Percentiles rank a stretch among this genome's conserved stretches.
Conservation (phyloP, 768 basidiomycete genomes). For the Hysterangium stoloniferum region DNA sequence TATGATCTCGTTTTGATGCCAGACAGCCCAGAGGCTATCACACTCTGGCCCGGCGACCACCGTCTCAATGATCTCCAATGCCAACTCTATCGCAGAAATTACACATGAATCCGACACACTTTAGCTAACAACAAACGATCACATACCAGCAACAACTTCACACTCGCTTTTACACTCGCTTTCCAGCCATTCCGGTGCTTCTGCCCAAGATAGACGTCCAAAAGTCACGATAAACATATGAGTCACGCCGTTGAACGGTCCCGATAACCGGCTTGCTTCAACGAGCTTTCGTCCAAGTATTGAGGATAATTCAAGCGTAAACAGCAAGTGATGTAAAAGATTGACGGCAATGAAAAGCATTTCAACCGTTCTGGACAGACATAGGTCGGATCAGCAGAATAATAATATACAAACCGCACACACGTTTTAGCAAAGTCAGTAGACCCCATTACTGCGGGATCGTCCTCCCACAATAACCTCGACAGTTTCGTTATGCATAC, state of each 20-base stretch:
- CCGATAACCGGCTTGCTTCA: slow-evolving; percentile 34
- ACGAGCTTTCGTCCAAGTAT: slow-evolving; percentile 55
- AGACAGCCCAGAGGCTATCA: slow-evolving; percentile 58
- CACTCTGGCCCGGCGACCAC: slow-evolving; percentile 68
- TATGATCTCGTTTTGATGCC: slow-evolving; percentile 39
- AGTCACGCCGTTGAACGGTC: slow-evolving; percentile 51
- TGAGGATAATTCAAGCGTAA: slow-evolving; percentile 36
- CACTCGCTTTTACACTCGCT: slow-evolving; percentile 32
- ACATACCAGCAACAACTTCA: slow-evolving; percentile 41
- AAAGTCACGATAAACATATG: slow-evolving; percentile 74
- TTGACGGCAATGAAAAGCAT: slow-evolving; percentile 45
- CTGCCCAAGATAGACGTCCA: slow-evolving; percentile 66
- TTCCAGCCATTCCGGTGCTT: slow-evolving; percentile 53
- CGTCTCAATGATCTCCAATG: slow-evolving; percentile 52
- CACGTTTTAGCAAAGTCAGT: slow-evolving; percentile 31
- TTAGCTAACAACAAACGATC: background rate
- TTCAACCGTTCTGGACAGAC: slow-evolving; percentile 38
- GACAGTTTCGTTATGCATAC: slow-evolving; percentile 45
- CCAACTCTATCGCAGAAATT: slow-evolving; percentile 36
- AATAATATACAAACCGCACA: slow-evolving; percentile 14
- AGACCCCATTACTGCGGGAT: slow-evolving; percentile 33
- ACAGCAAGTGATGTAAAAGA: slow-evolving; percentile 58
- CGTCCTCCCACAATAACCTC: slow-evolving; percentile 61
- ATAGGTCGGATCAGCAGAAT: too few species aligned
- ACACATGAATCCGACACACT: slow-evolving; percentile 7